phyloP scores from a whole-genome alignment of 73 alveolate species.

The Stentor coeruleus region DNA sequence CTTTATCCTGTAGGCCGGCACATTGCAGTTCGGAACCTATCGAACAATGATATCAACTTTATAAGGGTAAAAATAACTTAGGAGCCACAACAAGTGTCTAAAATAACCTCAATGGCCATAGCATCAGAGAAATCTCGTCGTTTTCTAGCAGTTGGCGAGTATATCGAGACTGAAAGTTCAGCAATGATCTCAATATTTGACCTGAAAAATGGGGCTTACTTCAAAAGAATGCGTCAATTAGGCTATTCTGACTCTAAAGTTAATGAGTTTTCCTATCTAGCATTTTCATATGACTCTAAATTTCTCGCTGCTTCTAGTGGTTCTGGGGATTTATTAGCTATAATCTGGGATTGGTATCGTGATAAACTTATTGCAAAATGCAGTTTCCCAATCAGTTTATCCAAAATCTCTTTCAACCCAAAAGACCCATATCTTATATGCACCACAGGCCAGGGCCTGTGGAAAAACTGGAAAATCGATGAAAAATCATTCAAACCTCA shows the following conservation, averaged over 20 bases:
- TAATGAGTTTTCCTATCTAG: conserved; percentile 35
- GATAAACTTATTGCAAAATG: conserved; percentile 43
- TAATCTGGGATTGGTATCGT: conserved; percentile 45
- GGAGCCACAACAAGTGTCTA: conserved; percentile 22
- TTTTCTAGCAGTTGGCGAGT: conserved; percentile 27
- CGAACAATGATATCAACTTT: conserved; percentile 26
- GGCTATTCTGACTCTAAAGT: conserved; percentile 42
- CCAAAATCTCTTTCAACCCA: conserved; percentile 71
- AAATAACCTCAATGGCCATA: conserved; percentile 31
- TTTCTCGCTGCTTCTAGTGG: conserved; percentile 47
- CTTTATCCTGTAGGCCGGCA: conserved; percentile 76
- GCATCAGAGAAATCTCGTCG: conserved; percentile 15
- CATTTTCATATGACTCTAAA: conserved; percentile 54
- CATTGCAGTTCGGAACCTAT: conserved; percentile 57
- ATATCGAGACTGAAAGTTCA: conserved; percentile 20
- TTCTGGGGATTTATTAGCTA: conserved; percentile 45
- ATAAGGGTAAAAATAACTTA: conserved; percentile 4
- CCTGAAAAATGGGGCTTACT: conserved; percentile 20
- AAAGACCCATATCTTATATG: conserved; percentile 75
- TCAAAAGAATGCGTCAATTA: conserved; percentile 21
- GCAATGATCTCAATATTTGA: conserved; percentile 25
- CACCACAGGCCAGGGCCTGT: conserved; percentile 71
- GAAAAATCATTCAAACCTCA: conserved; percentile 78
- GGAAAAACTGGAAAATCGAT: conserved; percentile 77
- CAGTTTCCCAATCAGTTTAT: conserved; percentile 37